These are phyloP conservation scores for Fusarium coffeatum DNA, from an alignment of 2,329 filamentous ascomycete species.

Conservation along the genomic window DNA sequence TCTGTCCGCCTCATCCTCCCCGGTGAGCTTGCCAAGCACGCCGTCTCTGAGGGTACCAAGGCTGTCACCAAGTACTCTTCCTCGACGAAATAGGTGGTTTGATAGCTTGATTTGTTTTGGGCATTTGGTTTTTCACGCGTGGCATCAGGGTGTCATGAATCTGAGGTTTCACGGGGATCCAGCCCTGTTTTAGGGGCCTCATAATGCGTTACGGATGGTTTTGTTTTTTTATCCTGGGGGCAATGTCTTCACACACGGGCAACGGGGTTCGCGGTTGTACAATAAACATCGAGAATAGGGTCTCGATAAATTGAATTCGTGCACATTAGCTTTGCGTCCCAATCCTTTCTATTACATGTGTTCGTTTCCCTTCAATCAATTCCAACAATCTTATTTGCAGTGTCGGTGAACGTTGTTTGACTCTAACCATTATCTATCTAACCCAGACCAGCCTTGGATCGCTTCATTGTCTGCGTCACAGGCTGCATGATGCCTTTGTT, in stretches of 20 bases:
- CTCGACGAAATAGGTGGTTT: slow-evolving; percentile 89
- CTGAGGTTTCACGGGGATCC: slow-evolving; percentile 60
- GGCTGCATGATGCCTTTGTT: slow-evolving; percentile 92
- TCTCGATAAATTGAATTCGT: slow-evolving; percentile 72
- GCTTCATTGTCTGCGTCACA: slow-evolving; percentile 88
- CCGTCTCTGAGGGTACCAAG: slow-evolving; percentile 99
- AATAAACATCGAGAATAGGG: slow-evolving; percentile 74
- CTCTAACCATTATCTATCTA: slow-evolving; percentile 42
- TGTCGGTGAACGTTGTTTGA: neutral
- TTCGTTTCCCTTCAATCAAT: neutral
- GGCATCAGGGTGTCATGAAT: slow-evolving; percentile 70
- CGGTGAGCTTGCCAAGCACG: slow-evolving; percentile 99
- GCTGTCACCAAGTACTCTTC: slow-evolving; percentile 99
- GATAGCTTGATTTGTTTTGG: slow-evolving; percentile 69
- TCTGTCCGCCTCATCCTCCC: slow-evolving; percentile 98
- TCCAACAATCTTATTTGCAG: neutral
- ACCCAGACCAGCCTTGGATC: slow-evolving; percentile 85
- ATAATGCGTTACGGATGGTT: slow-evolving; percentile 82
- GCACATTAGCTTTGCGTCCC: slow-evolving; percentile 60
- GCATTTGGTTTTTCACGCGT: slow-evolving; percentile 63
- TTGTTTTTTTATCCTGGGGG: slow-evolving; percentile 72
- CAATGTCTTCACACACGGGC: slow-evolving; percentile 75
- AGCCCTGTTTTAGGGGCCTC: slow-evolving; percentile 60
- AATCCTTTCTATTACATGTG: slow-evolving; percentile 6
- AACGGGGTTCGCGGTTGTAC: slow-evolving; percentile 79